A percentile compares a stretch with the other conserved stretches of the same genome.
phyloP scores from a whole-genome alignment of 2,329 filamentous ascomycete species.

The Bipolaris oryzae region DNA sequence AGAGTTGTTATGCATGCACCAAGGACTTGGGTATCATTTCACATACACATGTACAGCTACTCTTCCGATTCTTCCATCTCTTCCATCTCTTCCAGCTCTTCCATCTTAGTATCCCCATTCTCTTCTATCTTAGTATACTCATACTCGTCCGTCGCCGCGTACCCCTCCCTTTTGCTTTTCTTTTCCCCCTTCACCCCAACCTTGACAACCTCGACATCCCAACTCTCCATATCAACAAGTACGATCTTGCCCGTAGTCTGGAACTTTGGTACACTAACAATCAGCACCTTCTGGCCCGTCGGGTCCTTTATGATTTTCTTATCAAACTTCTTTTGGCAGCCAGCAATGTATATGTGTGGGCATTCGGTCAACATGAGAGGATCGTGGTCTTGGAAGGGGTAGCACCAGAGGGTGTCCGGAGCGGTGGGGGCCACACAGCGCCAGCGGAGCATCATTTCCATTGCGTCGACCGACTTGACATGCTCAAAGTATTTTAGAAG shows the following conservation, averaged over 20 bases:
- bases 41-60: not conserved
- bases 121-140: not conserved
- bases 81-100: not conserved
- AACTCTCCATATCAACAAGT: constrained; percentile 81
- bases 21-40: constrained; percentile 4
- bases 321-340: constrained; percentile 80
- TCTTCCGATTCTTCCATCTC: not conserved
- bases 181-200: constrained; percentile 15
- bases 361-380: constrained; percentile 85
- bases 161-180: not conserved
- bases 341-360: constrained; percentile 90
- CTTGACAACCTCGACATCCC: constrained; percentile 73
- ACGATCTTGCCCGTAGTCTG: constrained; percentile 78
- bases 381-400: constrained; percentile 93
- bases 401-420: constrained; percentile 94
- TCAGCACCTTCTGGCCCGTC: constrained; percentile 71
- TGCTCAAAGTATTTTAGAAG: constrained; percentile 87
- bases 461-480: constrained; percentile 79
- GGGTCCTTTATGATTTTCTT: constrained; percentile 70
- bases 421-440: constrained; percentile 89
- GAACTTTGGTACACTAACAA: constrained; percentile 87
- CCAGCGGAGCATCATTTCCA: constrained; percentile 95
- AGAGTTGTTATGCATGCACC: not conserved
- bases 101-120: not conserved
- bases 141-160: constrained; percentile 2